phyloP scores from a whole-genome alignment of 2,329 filamentous ascomycete genomes.

The Colletotrichum euphorbiae region DNA sequence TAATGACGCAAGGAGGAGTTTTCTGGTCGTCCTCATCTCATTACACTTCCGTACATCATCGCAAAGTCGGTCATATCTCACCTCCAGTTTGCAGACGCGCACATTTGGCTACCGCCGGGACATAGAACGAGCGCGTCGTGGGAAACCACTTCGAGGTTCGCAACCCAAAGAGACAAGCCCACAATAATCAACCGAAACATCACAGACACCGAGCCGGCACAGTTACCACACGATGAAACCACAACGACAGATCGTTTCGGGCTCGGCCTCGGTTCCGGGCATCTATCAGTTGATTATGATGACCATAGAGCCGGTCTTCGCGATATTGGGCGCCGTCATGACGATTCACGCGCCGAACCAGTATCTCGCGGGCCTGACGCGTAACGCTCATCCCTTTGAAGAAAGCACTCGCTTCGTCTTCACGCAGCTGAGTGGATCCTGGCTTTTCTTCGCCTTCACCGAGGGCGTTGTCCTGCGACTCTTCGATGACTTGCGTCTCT shows the following conservation, averaged over 20 bases:
- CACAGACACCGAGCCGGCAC: not conserved
- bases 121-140: not conserved
- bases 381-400: constrained; percentile 40
- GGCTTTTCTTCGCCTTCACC: constrained; percentile 53
- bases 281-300: constrained; percentile 49
- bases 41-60: constrained; percentile 21
- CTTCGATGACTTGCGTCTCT: constrained; percentile 49
- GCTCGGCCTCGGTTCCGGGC: constrained; percentile 45
- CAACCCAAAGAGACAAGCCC: not conserved
- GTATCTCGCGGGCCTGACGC: constrained; percentile 48
- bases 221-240: not conserved
- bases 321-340: constrained; percentile 47
- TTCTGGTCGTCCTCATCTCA: not conserved
- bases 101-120: not conserved
- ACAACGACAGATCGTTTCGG: constrained; percentile 18
- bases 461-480: constrained; percentile 50
- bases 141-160: not conserved
- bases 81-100: not conserved
- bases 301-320: constrained; percentile 51
- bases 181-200: not conserved
- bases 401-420: constrained; percentile 46
- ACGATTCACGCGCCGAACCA: constrained; percentile 44
- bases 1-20: constrained; percentile 1
- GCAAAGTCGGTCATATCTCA: constrained; percentile 22
- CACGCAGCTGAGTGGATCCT: constrained; percentile 47